Evolutionary conservation across 1,284 basidiomycete genomes (phyloP).

Genomic region (Ganoderma sinense): DNA sequence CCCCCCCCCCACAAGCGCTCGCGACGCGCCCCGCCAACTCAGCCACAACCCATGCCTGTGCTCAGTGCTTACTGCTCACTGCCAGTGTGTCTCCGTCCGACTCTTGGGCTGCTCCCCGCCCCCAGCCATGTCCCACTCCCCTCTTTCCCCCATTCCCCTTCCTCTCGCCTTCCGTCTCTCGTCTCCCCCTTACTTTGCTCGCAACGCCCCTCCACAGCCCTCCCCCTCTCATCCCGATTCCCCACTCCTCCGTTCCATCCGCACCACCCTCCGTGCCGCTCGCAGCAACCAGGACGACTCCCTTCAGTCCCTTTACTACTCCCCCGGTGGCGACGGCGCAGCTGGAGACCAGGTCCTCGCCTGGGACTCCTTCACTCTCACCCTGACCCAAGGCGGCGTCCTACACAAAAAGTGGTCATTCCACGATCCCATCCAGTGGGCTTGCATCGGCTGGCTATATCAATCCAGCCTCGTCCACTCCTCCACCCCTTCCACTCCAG

Average conservation of each 20-base stretch:
- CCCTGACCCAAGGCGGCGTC: constrained; percentile 75
- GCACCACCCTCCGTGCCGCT: constrained; percentile 34
- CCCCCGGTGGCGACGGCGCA: constrained; percentile 15
- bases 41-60: too few species aligned
- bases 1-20: background rate
- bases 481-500: constrained; percentile 39
- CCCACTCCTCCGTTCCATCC: constrained; percentile 34
- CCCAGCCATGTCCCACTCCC: constrained; percentile 13
- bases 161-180: constrained; percentile 12
- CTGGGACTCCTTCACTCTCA: constrained; percentile 76
- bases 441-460: constrained; percentile 78
- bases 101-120: too few species aligned
- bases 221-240: constrained; percentile 23
- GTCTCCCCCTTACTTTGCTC: constrained; percentile 16
- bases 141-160: constrained; percentile 13
- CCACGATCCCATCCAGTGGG: constrained; percentile 72
- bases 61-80: too few species aligned
- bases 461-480: constrained; percentile 46
- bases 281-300: constrained; percentile 25
- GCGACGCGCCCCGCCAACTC: background rate
- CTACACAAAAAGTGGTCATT: constrained; percentile 82
- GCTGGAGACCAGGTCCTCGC: constrained; percentile 59
- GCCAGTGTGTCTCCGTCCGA: too few species aligned
- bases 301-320: constrained; percentile 25
- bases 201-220: background rate